Evolutionary conservation across 1,284 basidiomycete genomes (phyloP).

Genomic region (Prillingera fragicola): DNA sequence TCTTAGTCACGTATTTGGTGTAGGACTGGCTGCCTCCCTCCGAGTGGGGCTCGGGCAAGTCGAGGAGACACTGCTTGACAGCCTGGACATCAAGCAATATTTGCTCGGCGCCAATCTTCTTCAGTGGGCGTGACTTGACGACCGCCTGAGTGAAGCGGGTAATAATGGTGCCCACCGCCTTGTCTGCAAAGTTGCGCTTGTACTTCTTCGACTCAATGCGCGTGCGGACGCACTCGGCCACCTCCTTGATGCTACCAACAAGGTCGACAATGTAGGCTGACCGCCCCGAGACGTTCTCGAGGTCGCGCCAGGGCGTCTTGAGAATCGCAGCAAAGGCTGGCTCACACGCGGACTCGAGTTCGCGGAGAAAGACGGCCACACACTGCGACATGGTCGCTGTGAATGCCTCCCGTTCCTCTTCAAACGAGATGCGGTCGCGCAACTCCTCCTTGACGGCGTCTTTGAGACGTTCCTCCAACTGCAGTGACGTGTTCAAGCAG

Average conservation of each 20-base stretch:
- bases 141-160: slow-evolving; percentile 79
- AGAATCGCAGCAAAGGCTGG: slow-evolving; percentile 66
- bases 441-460: slow-evolving; percentile 71
- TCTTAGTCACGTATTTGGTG: slow-evolving; percentile 70
- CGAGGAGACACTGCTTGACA: slow-evolving; percentile 74
- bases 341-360: slow-evolving; percentile 76
- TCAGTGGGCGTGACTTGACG: slow-evolving; percentile 78
- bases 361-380: slow-evolving; percentile 68
- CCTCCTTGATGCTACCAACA: slow-evolving; percentile 78
- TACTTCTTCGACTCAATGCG: slow-evolving; percentile 88
- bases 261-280: slow-evolving; percentile 75
- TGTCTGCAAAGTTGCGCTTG: slow-evolving; percentile 82
- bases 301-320: slow-evolving; percentile 65
- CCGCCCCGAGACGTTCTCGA: slow-evolving; percentile 76
- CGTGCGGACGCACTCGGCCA: slow-evolving; percentile 43
- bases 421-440: slow-evolving; percentile 72
- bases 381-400: slow-evolving; percentile 75
- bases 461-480: slow-evolving; percentile 88
- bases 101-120: slow-evolving; percentile 87
- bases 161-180: slow-evolving; percentile 74
- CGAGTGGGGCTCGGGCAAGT: slow-evolving; percentile 57
- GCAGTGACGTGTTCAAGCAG: slow-evolving; percentile 82
- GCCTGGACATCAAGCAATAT: slow-evolving; percentile 85
- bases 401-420: slow-evolving; percentile 81
- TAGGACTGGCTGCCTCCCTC: slow-evolving; percentile 52